phyloP scores from a whole-genome alignment of 176 grass and related monocot species.

The Pontederia paniculata region DNA sequence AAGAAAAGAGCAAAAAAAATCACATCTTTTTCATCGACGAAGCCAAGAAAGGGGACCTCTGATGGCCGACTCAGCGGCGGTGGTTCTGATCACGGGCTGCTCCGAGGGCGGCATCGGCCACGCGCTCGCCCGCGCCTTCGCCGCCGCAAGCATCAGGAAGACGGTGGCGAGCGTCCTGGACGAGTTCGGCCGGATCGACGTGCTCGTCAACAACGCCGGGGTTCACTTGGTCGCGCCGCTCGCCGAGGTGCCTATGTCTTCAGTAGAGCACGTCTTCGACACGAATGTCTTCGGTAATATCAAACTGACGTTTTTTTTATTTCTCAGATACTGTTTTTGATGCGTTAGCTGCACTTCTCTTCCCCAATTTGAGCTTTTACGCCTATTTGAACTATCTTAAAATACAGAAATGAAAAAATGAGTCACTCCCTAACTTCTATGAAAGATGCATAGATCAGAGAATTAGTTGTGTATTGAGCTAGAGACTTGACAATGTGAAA shows the following conservation, averaged over 20 bases:
- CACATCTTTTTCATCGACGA: too few relatives aligned
- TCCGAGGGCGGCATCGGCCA: conserved; percentile 75
- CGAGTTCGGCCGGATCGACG: conserved; percentile 53
- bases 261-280: conserved; percentile 48
- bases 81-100: conserved; percentile 85
- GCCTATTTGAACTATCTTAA: too few relatives aligned
- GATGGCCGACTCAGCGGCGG: conserved; percentile 17
- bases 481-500: too few relatives aligned
- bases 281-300: conserved; percentile 75
- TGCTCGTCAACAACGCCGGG: conserved; percentile 90
- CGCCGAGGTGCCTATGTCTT: conserved; percentile 61
- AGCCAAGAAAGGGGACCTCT: background rate
- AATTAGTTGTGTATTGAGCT: too few relatives aligned
- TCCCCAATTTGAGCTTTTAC: too few relatives aligned
- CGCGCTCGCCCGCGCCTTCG: conserved; percentile 58
- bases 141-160: conserved; percentile 25
- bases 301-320: too few relatives aligned
- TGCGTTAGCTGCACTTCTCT: too few relatives aligned
- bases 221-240: conserved; percentile 85
- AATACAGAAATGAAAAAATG: too few relatives aligned
- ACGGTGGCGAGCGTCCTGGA: conserved; percentile 34
- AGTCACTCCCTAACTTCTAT: too few relatives aligned
- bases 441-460: too few relatives aligned
- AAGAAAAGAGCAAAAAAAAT: too few relatives aligned
- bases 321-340: too few relatives aligned